Percentiles rank a stretch among this genome's conserved stretches.
Evolutionary conservation across 148 eudicot genomes (phyloP).

Genomic region (Selenicereus undatus): DNA sequence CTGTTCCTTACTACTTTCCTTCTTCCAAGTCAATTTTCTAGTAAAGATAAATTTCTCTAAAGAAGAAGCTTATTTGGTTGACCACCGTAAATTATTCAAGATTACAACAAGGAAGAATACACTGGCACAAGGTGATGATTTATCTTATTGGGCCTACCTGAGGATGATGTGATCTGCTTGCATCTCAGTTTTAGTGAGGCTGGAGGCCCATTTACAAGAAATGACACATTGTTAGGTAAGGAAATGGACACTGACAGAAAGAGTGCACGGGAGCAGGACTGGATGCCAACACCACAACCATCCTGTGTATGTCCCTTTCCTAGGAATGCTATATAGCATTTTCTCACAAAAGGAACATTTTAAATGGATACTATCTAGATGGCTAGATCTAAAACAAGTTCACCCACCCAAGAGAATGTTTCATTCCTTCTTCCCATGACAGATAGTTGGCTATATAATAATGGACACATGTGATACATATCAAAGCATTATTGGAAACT

Average conservation of each 20-base stretch:
- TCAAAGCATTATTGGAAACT: neutral
- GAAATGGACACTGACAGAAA: neutral
- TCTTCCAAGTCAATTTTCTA: neutral
- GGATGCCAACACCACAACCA: neutral
- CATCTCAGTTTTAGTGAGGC: neutral
- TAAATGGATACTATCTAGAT: neutral
- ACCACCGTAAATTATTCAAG: no score
- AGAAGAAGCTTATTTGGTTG: no score
- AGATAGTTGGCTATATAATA: neutral
- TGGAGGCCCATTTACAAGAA: neutral
- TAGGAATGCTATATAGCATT: neutral
- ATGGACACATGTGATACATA: neutral
- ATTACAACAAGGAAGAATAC: neutral
- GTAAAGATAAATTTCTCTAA: no score
- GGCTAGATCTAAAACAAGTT: neutral
- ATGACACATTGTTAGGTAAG: neutral
- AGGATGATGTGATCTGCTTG: neutral
- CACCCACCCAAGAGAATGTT: neutral
- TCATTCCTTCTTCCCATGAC: neutral
- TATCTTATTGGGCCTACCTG: neutral
- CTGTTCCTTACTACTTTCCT: neutral
- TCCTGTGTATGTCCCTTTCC: neutral
- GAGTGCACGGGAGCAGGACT: neutral
- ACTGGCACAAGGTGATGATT: neutral
- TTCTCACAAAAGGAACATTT: neutral